These are phyloP conservation scores for Amaranthus tricolor DNA, from an alignment of 179 eudicot genomes.

Conservation along the genomic window DNA sequence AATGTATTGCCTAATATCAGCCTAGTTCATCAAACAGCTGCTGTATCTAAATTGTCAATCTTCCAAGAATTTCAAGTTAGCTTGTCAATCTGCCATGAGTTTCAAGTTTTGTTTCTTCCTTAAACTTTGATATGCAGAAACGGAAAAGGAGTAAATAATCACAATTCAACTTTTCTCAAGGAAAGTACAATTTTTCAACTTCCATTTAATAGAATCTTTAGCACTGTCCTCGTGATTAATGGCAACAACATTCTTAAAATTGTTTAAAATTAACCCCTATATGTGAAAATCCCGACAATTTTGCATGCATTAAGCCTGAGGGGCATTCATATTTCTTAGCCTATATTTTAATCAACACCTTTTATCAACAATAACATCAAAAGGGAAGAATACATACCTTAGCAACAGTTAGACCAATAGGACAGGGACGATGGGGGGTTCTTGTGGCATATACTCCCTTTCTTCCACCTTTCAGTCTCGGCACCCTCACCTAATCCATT, in stretches of 20 bases:
- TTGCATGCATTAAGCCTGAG: neutral
- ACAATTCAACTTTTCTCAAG: neutral
- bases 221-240: neutral
- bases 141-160: neutral
- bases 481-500: slow-evolving; percentile 80
- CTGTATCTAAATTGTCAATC: neutral
- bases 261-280: neutral
- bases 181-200: neutral
- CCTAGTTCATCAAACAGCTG: neutral
- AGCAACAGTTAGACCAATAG: slow-evolving; percentile 94
- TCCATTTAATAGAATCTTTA: neutral
- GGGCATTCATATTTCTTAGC: neutral
- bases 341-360: neutral
- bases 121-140: neutral
- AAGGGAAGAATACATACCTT: slow-evolving; percentile 50
- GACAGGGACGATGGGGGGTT: slow-evolving; percentile 98
- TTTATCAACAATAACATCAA: neutral
- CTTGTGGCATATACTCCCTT: slow-evolving; percentile 94
- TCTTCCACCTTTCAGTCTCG: slow-evolving; percentile 78
- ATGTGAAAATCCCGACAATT: neutral
- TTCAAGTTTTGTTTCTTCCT: neutral
- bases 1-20: neutral
- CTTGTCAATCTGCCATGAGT: neutral
- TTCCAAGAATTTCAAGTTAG: neutral
- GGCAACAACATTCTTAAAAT: neutral